A percentile compares a stretch with the other conserved stretches of the same genome.
These are phyloP conservation scores for Malus hybrid DNA, from an alignment of 331 rosid genomes.

Conservation along the genomic window DNA sequence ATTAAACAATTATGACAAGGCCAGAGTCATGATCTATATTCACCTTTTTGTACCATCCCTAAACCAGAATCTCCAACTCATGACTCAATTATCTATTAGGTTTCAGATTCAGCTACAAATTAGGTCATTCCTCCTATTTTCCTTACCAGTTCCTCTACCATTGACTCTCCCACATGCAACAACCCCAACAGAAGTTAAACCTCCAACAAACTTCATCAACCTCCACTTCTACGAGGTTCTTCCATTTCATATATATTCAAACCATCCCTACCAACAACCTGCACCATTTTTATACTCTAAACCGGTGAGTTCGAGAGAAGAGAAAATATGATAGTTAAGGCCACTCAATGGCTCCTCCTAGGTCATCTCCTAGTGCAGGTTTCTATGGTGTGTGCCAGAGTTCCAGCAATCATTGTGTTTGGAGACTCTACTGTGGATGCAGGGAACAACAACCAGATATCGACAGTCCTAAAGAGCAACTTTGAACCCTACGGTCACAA, in stretches of 20 bases:
- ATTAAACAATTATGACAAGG: neutral
- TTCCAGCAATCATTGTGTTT: conserved; percentile 39
- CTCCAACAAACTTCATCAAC: conserved; percentile 23
- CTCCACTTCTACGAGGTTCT: neutral
- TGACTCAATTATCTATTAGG: neutral
- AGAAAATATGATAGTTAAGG: conserved; percentile 7
- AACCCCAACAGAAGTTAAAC: neutral
- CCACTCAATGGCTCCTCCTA: conserved; percentile 2
- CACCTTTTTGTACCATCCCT: neutral
- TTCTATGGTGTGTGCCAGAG: conserved; percentile 9
- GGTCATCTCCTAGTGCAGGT: conserved; percentile 5
- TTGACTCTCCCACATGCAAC: neutral
- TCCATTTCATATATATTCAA: neutral
- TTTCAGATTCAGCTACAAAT: neutral
- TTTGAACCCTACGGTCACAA: conserved; percentile 42
- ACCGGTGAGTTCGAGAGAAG: neutral
- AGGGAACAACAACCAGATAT: conserved; percentile 43
- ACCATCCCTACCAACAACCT: conserved; percentile 9
- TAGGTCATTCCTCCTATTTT: neutral
- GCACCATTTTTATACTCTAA: neutral
- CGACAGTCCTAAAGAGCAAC: conserved; percentile 30
- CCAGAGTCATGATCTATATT: neutral
- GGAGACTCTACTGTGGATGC: conserved; percentile 53
- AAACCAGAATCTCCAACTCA: neutral
- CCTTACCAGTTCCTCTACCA: conserved; percentile 1